Conservation (phyloP, 352 stramenopile genomes). For the Phytophthora agathidicida region DNA sequence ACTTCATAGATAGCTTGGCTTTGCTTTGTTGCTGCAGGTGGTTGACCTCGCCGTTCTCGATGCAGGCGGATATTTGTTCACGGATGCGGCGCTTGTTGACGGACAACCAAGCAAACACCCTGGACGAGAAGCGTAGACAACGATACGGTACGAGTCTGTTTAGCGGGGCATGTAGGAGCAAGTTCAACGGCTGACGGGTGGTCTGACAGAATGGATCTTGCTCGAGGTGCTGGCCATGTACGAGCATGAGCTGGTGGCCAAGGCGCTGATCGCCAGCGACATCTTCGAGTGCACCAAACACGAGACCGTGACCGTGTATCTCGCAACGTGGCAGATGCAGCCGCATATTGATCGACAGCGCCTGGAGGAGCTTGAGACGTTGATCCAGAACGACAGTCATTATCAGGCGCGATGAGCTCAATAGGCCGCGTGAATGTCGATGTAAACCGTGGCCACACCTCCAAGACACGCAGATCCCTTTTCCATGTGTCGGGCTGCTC, state of each 20-base stretch:
- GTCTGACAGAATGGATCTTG: constrained; percentile 57
- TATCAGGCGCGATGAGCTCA: constrained; percentile 35
- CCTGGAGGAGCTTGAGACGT: constrained; percentile 65
- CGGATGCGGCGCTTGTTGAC: constrained; percentile 48
- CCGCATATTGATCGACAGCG: constrained; percentile 67
- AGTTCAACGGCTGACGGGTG: constrained; percentile 14
- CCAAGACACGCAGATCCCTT: too few relatives aligned
- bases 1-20: background rate
- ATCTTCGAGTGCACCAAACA: constrained; percentile 73
- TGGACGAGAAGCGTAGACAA: constrained; percentile 39
- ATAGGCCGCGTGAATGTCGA: too few relatives aligned
- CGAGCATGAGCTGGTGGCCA: constrained; percentile 77
- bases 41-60: background rate
- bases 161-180: background rate
- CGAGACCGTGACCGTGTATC: constrained; percentile 75
- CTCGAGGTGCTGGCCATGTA: constrained; percentile 78
- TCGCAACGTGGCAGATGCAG: constrained; percentile 90
- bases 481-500: too few relatives aligned
- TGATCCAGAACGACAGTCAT: constrained; percentile 69
- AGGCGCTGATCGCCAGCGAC: constrained; percentile 75
- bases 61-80: constrained; percentile 47
- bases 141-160: constrained; percentile 51
- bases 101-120: constrained; percentile 15
- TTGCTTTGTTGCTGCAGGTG: background rate
- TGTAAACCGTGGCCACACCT: too few relatives aligned